Evolutionary conservation across 148 eudicot genomes (phyloP), one percentile per base, ranked within the genome.

Genomic region (Camellia sinensis): DNA sequence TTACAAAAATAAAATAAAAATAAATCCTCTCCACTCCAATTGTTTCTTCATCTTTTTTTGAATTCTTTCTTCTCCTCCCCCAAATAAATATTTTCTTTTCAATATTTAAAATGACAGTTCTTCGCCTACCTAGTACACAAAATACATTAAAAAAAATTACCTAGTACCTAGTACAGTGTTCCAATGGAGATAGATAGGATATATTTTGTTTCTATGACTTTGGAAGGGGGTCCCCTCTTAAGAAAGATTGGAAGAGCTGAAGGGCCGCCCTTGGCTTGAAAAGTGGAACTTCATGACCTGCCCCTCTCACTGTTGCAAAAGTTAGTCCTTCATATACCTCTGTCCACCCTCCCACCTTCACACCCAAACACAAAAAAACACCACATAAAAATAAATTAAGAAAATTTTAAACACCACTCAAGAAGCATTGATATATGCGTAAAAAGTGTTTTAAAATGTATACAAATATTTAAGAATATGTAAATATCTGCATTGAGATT

Each of bases 271-370:
- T 89, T 7, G 99, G 99, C 87, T 93, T 93, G 88, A 93, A 96
- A 14, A 93, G 79, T 19, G 99, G 99, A 37, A 96, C 99, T 82
- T 96, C 98, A 73, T 96, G 99, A 5, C 99, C 99, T 77, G 99
- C 99, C 29, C 99, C 99, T 86, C 98, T 87, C 2, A 96, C 97
- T 62, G 99, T 93, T 59, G 92, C 99, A 78, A 96, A 96, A 43
- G 99, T 96, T 56, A 96, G 84, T 78, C 98, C 98, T 75, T 93
- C 87, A 45, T 96, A 96, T 60, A 96, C 92, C 75, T 96, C 98
- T 72, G 97, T 96, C 98, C 98, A 96, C 3, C 99, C 99, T 83
- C 98, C 99, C 63, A 96, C 98, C 98, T 93, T 84, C 63, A 52
- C 44, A 44, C 57, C 67, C 22, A 78, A 12, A n/a, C 62, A 72